Evolutionary conservation across 2,329 filamentous ascomycete genomes (phyloP), one percentile per base, ranked within the genome.

Genomic region (Pyrenophora seminiperda): DNA sequence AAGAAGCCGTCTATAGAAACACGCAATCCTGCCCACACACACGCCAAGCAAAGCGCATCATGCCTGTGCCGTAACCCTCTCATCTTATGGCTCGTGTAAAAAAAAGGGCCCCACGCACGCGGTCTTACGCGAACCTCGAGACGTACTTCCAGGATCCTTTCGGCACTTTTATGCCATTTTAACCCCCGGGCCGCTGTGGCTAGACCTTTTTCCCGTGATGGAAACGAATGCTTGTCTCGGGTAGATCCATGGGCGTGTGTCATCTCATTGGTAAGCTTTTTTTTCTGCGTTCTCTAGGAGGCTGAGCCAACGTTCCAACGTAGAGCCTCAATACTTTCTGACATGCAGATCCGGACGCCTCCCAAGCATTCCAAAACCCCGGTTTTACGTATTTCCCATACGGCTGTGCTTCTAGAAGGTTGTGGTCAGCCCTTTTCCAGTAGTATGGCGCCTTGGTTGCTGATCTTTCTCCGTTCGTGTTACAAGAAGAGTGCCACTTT

Each of bases 371-470:
- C 41, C 37, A 46, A 14, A 19, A 15, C 30, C 27, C 37, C 31
- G 24, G 42, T 41, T 37, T 31, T 32, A 34, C 42, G 37, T 11
- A 42, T 51, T 33, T 42, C 38, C 30, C 31, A n/a, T 42, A 19
- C n/a, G n/a, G n/a, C 43, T 7, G 37, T 14, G 38, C 48, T 51
- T 47, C 48, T 43, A 39, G 43, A 47, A 47, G 24, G 24, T 6
- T 9, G 24, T 13, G 24, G 24, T 11, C 24, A 27, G 4, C 24
- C 24, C 24, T 7, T 27, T 27, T 27, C 24, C 10, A 27, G 3
- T 11, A 27, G 9, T 10, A 27, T 27, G 10, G 13, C 24, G 13
- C 24, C 24, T 27, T 27, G 24, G 24, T 10, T 27, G 24, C 24
- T 27, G 24, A 27, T 27, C 24, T 27, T 27, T 15, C 19, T 34